phyloP scores from a whole-genome alignment of 2,329 filamentous ascomycete species.

The Nemania diffusa region DNA sequence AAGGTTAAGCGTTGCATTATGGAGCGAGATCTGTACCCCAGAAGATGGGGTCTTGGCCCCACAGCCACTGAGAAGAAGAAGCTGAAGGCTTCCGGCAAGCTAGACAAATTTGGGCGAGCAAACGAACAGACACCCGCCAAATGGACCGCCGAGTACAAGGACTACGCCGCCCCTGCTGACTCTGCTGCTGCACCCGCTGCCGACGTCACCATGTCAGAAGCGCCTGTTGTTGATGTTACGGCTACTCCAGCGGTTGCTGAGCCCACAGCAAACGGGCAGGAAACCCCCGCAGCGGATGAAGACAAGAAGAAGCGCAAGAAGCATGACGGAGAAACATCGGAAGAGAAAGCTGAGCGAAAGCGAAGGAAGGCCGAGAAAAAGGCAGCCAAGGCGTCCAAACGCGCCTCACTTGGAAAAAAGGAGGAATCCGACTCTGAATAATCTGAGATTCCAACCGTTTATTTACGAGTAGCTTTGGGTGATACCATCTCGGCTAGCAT shows the following conservation, averaged over 20 bases:
- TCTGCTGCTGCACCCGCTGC: slow-evolving; percentile 54
- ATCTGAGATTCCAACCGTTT: slow-evolving; percentile 30
- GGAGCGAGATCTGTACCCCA: slow-evolving; percentile 97
- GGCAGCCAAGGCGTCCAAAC: slow-evolving; percentile 66
- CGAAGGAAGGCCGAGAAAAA: slow-evolving; percentile 70
- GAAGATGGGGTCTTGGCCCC: slow-evolving; percentile 95
- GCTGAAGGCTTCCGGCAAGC: slow-evolving; percentile 96
- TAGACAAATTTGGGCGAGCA: slow-evolving; percentile 94
- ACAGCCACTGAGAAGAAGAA: slow-evolving; percentile 99
- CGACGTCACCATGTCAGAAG: slow-evolving; percentile 56
- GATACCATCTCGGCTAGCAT: slow-evolving; percentile 43
- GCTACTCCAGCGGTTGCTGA: slow-evolving; percentile 54
- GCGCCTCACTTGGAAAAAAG: slow-evolving; percentile 62
- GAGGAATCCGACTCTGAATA: slow-evolving; percentile 65
- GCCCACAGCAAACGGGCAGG: slow-evolving; percentile 49
- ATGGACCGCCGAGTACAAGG: slow-evolving; percentile 93
- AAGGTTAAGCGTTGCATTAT: slow-evolving; percentile 99
- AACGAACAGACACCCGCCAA: slow-evolving; percentile 94
- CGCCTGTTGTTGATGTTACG: slow-evolving; percentile 53
- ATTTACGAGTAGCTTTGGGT: slow-evolving; percentile 39
- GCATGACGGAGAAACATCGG: slow-evolving; percentile 79
- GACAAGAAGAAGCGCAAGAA: slow-evolving; percentile 85
- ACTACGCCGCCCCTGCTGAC: slow-evolving; percentile 71
- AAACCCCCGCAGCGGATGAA: slow-evolving; percentile 61
- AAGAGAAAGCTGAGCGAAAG: slow-evolving; percentile 72